These are phyloP conservation scores for Anaeramoeba flamelloides DNA, from an alignment of 78 protist species.

Conservation along the genomic window DNA sequence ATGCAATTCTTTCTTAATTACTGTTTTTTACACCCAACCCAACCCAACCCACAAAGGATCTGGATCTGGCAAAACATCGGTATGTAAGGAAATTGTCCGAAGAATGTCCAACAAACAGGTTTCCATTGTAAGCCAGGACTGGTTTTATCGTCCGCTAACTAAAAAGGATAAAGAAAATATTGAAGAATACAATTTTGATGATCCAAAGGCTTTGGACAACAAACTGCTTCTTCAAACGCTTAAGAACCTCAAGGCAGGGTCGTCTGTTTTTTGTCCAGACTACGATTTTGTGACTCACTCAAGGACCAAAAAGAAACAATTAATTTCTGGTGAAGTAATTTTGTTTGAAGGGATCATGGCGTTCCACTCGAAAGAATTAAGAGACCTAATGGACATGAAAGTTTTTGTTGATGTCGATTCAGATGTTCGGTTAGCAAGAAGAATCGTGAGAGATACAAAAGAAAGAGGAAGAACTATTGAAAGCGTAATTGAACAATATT, in stretches of 20 bases:
- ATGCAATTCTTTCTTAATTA: no score
- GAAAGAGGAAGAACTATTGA: conserved; percentile 46
- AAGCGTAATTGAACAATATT: conserved; percentile 39
- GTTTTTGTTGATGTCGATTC: conserved; percentile 58
- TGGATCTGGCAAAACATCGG: conserved; percentile 50
- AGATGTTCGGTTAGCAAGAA: conserved; percentile 40
- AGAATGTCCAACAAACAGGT: conserved; percentile 23
- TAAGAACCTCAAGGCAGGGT: conserved; percentile 13
- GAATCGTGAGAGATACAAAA: conserved; percentile 37
- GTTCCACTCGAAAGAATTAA: conserved; percentile 21
- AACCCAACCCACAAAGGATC: no score
- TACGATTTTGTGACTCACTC: conserved; percentile 40
- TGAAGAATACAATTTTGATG: conserved; percentile 36
- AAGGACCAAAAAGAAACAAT: conserved; percentile 10
- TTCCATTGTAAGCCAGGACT: conserved; percentile 31
- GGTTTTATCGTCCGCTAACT: conserved; percentile 30
- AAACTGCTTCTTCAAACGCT: conserved; percentile 8
- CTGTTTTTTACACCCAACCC: no score
- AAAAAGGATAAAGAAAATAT: conserved; percentile 11
- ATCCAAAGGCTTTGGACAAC: conserved; percentile 34
- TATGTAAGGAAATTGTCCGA: conserved; percentile 29
- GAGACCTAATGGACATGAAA: conserved; percentile 44
- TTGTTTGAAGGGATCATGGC: conserved; percentile 55
- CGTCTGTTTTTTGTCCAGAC: conserved; percentile 36
- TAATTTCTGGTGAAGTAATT: conserved; percentile 42